Evolutionary conservation across 805 yeast genomes (phyloP), one percentile per base, ranked within the genome.

Genomic region (Wickerhamiella lipophila): DNA sequence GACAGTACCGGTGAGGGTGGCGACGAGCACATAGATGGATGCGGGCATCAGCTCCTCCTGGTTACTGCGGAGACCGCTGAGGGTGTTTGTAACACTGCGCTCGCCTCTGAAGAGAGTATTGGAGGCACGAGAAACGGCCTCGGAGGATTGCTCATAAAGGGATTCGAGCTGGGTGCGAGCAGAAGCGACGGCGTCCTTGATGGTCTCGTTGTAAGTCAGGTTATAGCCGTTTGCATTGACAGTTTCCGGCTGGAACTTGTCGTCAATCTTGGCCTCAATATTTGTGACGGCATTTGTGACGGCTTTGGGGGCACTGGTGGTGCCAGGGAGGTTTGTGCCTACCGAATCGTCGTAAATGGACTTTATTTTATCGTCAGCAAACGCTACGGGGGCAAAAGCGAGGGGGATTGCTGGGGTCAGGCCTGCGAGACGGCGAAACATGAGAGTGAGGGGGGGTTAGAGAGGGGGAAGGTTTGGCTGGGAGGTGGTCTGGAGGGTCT

Each of bases 31-130:
- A 61, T 83, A 86, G 26, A 83, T 64, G 3, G 78, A 65, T 53
- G 81, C 81, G 12, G 95, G 92, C 45, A 82, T 69, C 46, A 84
- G 64, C 44, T 77, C 83, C 66, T 86, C 95, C 38, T 71, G 64
- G 56, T 68, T 75, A 52, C 75, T 70, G 61, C 80, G 86, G 55
- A 86, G 70, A 13, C 70, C 70, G 23, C 87, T 71, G 9, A 83
- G 63, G 1, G 89, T 79, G 26, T 70, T 61, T 7, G 83, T 73
- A 46, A 83, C 77, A 49, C 72, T 67, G 58, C 79, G 73, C 66
- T 85, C 95, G 3, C 74, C 71, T 21, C 66, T 63, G 56, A 78
- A 73, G 23, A 49, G 39, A 4, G 29, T 9, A 22, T 38, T 38
- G 42, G 19, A 13, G 49, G 68, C 68, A 6, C 69, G 69, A 6